A percentile compares a stretch with the other conserved stretches of the same genome.
Conservation (phyloP, 2,329 filamentous ascomycete genomes). For the Penicillium sp. region DNA sequence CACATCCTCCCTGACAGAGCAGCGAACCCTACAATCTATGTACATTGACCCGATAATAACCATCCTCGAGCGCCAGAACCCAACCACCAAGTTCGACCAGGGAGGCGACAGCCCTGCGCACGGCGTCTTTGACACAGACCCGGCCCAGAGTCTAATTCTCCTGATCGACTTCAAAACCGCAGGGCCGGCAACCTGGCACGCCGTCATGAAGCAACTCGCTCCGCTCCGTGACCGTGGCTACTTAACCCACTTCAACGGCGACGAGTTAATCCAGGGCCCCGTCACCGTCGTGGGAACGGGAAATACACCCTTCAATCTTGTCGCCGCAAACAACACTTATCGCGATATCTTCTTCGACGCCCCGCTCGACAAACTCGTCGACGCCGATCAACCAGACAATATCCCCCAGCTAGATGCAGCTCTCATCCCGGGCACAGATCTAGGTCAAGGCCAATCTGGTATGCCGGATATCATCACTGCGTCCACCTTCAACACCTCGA, state of each 20-base stretch:
- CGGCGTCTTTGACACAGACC: conserved; percentile 54
- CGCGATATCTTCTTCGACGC: conserved; percentile 59
- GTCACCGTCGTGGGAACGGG: conserved; percentile 57
- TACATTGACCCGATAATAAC: conserved; percentile 55
- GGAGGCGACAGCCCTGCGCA: conserved; percentile 33
- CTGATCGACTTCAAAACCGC: conserved; percentile 54
- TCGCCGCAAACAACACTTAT: conserved; percentile 49
- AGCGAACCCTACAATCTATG: conserved; percentile 51
- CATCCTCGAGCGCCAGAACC: conserved; percentile 53
- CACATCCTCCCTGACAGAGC: conserved; percentile 46
- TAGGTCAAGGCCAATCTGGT: conserved; percentile 50
- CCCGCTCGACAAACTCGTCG: conserved; percentile 46
- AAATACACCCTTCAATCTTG: conserved; percentile 51
- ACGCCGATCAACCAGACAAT: conserved; percentile 4
- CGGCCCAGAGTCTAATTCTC: conserved; percentile 51
- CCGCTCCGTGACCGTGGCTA: conserved; percentile 52
- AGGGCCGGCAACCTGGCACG: conserved; percentile 39
- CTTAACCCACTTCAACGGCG: conserved; percentile 53
- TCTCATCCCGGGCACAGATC: conserved; percentile 5
- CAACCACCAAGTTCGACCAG: conserved; percentile 39
- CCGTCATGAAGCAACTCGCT: conserved; percentile 45
- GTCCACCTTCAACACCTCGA: conserved; percentile 49
- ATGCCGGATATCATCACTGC: conserved; percentile 38
- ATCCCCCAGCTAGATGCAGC: background rate
- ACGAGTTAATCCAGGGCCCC: conserved; percentile 43